Conservation (phyloP, 176 grass and related monocot species). For the Oryza officinalis region DNA sequence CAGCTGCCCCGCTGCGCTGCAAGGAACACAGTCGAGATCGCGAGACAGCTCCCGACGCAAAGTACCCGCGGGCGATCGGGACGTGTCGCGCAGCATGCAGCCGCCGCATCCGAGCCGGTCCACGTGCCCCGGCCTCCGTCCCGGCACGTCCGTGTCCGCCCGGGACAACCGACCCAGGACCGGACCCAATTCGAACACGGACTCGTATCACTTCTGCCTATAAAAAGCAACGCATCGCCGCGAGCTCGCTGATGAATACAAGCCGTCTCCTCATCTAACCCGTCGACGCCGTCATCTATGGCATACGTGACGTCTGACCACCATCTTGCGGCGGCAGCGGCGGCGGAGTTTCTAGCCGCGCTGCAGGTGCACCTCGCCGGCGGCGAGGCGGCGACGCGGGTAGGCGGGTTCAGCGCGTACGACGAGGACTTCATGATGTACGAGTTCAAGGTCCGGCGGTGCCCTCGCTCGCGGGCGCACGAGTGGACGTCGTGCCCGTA, state of each 20-base stretch:
- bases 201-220: not conserved
- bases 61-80: too few relatives aligned
- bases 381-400: not conserved
- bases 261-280: too few relatives aligned
- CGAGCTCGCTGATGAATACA: not conserved
- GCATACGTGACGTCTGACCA: not conserved
- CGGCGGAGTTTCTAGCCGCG: constrained; percentile 38
- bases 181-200: not conserved
- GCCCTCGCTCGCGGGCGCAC: constrained; percentile 54
- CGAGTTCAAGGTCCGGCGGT: constrained; percentile 84
- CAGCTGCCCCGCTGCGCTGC: not conserved
- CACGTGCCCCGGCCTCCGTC: not conserved
- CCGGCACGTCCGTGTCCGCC: not conserved
- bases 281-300: not conserved
- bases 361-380: constrained; percentile 25
- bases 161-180: not conserved
- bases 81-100: not conserved
- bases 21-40: not conserved
- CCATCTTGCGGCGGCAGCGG: too few relatives aligned
- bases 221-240: not conserved
- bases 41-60: not conserved
- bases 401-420: too few relatives aligned
- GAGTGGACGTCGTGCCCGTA: constrained; percentile 92
- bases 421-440: constrained; percentile 84
- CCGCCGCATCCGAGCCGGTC: not conserved